These are phyloP conservation scores for Beauveria australis DNA, from an alignment of 2,329 filamentous ascomycete species.

Conservation along the genomic window DNA sequence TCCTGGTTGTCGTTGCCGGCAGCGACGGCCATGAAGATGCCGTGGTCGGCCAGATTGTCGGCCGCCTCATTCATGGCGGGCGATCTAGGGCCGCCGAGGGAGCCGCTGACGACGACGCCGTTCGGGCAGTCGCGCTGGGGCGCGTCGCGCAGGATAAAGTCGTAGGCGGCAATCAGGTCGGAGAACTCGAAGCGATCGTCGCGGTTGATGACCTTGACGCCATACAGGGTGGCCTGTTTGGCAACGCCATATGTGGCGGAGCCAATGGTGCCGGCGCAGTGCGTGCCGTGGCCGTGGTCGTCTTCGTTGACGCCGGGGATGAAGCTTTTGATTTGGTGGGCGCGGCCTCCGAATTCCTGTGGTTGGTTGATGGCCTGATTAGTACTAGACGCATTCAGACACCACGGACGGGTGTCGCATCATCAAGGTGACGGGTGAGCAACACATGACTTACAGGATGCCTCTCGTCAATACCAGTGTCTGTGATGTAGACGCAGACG, in stretches of 20 bases:
- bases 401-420: no score
- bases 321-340: conserved; percentile 15
- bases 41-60: conserved; percentile 28
- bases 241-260: conserved; percentile 20
- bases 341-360: conserved; percentile 15
- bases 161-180: conserved; percentile 13
- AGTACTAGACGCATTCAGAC: neutral
- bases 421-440: no score
- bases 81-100: conserved; percentile 30
- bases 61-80: conserved; percentile 33
- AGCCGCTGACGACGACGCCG: conserved; percentile 35
- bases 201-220: conserved; percentile 28
- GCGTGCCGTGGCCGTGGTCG: conserved; percentile 26
- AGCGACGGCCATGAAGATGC: conserved; percentile 36
- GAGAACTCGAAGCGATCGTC: neutral
- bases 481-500: conserved; percentile 32
- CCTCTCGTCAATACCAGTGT: conserved; percentile 26
- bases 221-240: conserved; percentile 28
- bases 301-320: conserved; percentile 4
- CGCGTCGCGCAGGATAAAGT: conserved; percentile 32
- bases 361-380: neutral
- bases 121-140: conserved; percentile 17
- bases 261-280: conserved; percentile 15
- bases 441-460: conserved; percentile 8
- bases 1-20: conserved; percentile 37